phyloP scores from a whole-genome alignment of 2,329 filamentous ascomycete genomes.

The Sporothrix sp. region DNA sequence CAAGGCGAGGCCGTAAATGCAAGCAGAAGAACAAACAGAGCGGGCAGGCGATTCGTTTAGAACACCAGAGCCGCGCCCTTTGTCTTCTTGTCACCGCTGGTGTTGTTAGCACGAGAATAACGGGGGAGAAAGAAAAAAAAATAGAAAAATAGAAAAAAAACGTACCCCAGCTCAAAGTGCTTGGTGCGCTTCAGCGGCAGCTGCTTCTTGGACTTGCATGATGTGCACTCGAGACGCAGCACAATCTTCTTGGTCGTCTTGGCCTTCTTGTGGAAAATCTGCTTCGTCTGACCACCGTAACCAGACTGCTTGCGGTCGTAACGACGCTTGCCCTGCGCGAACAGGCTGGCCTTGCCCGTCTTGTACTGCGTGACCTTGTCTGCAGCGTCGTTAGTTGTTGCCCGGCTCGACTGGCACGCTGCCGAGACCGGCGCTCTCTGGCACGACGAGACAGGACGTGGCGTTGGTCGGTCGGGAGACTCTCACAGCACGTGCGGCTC shows the following conservation, averaged over 20 bases:
- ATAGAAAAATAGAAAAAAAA: constrained; percentile 22
- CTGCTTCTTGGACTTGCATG: constrained; percentile 98
- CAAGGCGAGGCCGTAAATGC: background rate
- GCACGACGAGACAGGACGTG: no score
- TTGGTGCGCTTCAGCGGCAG: constrained; percentile 99
- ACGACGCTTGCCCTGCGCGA: constrained; percentile 91
- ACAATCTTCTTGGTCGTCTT: constrained; percentile 99
- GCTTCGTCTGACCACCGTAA: constrained; percentile 99
- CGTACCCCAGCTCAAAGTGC: constrained; percentile 99
- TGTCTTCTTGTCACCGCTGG: constrained; percentile 99
- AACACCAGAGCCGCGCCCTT: constrained; percentile 99
- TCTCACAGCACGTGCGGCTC: no score
- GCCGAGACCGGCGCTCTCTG: no score
- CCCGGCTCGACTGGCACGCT: no score
- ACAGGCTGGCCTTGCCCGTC: constrained; percentile 29
- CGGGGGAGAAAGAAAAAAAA: constrained; percentile 4
- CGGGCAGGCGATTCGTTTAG: constrained; percentile 50
- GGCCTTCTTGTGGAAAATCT: constrained; percentile 99
- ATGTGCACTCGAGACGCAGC: constrained; percentile 92
- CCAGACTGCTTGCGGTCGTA: constrained; percentile 85
- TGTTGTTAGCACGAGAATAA: constrained; percentile 27
- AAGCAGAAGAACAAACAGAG: constrained; percentile 3
- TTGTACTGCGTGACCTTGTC: constrained; percentile 76
- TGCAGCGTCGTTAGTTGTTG: constrained; percentile 29
- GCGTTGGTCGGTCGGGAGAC: no score